A percentile compares a stretch with the other conserved stretches of the same genome.
Conservation (phyloP, 106 monocot genomes). For the Gastrodia elata region DNA sequence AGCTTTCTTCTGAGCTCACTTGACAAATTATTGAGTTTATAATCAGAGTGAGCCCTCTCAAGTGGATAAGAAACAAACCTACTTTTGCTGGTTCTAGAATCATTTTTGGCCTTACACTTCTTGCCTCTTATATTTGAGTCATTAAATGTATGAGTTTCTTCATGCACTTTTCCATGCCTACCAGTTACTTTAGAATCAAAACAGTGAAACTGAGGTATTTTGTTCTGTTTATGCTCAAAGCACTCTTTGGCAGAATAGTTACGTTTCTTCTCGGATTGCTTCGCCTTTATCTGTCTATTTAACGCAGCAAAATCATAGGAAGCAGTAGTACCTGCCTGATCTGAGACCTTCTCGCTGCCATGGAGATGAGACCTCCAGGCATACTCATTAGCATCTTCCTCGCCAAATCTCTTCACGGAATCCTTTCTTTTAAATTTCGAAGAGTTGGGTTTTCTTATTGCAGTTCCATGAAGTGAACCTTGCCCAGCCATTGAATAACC, state of each 20-base stretch:
- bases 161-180: conserved; percentile 5
- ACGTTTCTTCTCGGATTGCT: conserved; percentile 18
- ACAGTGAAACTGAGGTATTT: conserved; percentile 16
- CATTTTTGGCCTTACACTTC: conserved; percentile 18
- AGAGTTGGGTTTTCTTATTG: background rate
- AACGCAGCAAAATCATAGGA: background rate
- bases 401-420: background rate
- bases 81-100: conserved; percentile 10
- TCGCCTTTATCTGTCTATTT: conserved; percentile 12
- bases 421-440: background rate
- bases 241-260: conserved; percentile 8
- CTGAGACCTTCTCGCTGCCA: background rate
- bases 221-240: conserved; percentile 1
- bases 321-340: conserved; percentile 1
- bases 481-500: conserved; percentile 11
- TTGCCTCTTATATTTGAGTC: conserved; percentile 20
- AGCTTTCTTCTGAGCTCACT: conserved; percentile 22
- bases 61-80: conserved; percentile 13
- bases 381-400: conserved; percentile 1
- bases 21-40: conserved; percentile 13
- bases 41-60: conserved; percentile 10
- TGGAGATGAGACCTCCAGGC: background rate
- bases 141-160: conserved; percentile 9
- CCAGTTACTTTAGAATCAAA: conserved; percentile 5
- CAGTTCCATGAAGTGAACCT: background rate